A percentile compares a stretch with the other conserved stretches of the same genome.
Evolutionary conservation across 345 rosid genomes (phyloP).

Genomic region (Noccaea caerulescens): DNA sequence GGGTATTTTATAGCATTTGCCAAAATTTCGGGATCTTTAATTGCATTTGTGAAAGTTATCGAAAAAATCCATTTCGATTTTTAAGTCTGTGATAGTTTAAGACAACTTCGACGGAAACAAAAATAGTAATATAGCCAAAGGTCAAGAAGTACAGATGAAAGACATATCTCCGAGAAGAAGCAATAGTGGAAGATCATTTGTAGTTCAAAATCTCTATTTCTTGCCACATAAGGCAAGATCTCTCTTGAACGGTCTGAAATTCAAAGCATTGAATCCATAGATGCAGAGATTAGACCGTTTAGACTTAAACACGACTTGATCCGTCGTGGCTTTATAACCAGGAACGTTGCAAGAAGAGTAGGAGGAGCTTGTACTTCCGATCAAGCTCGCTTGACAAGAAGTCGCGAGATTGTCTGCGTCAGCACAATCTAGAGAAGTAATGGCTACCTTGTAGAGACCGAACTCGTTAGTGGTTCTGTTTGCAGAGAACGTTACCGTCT

Average conservation of each 20-base stretch:
- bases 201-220: slow-evolving; percentile 23
- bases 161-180: slow-evolving; percentile 4
- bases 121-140: too few species aligned
- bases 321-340: slow-evolving; percentile 73
- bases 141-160: too few species aligned
- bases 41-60: too few species aligned
- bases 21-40: too few species aligned
- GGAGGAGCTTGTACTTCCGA: slow-evolving; percentile 52
- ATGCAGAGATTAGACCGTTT: slow-evolving; percentile 70
- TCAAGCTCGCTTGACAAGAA: slow-evolving; percentile 74
- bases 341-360: slow-evolving; percentile 74
- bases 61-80: too few species aligned
- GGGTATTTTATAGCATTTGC: background rate
- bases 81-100: too few species aligned
- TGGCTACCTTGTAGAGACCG: slow-evolving; percentile 77
- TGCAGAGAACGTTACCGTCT: slow-evolving; percentile 68
- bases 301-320: slow-evolving; percentile 70
- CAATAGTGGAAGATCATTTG: background rate
- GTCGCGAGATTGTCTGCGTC: slow-evolving; percentile 61
- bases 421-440: slow-evolving; percentile 82
- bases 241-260: slow-evolving; percentile 72
- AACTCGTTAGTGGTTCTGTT: slow-evolving; percentile 82
- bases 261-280: slow-evolving; percentile 76
- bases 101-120: too few species aligned
- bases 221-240: slow-evolving; percentile 62